phyloP scores from a whole-genome alignment of 148 eudicot species.

The Pharnaceum exiguum region DNA sequence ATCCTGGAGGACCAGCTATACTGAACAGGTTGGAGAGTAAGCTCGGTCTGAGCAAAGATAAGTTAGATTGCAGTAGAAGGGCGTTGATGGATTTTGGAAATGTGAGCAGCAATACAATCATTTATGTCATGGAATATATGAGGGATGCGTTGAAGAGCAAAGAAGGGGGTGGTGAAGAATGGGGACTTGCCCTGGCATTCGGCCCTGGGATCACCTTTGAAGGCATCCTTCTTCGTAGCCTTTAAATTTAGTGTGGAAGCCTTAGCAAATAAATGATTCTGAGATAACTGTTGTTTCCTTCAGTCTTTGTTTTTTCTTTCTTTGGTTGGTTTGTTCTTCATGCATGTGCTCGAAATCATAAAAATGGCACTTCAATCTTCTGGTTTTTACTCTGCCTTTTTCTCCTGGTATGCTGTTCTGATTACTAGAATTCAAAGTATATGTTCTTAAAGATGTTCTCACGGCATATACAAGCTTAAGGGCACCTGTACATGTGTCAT shows the following conservation, averaged over 20 bases:
- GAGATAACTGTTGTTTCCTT: neutral
- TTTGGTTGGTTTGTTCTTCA: neutral
- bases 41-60: constrained; percentile 29
- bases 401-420: neutral
- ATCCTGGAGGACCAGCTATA: constrained; percentile 79
- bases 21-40: constrained; percentile 48
- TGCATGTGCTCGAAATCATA: neutral
- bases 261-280: constrained; percentile 1
- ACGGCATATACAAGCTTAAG: no score
- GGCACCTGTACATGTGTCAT: no score
- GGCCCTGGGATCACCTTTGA: constrained; percentile 85
- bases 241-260: constrained; percentile 17
- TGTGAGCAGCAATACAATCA: constrained; percentile 74
- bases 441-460: no score
- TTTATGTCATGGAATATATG: constrained; percentile 76
- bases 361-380: neutral
- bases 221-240: constrained; percentile 71
- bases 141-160: constrained; percentile 43
- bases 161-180: constrained; percentile 39
- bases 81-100: constrained; percentile 76
- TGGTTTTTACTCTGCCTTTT: neutral
- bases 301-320: neutral
- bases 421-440: neutral
- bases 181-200: constrained; percentile 83
- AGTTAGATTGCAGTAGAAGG: constrained; percentile 61